A percentile compares a stretch with the other conserved stretches of the same genome.
Conservation (phyloP, 2,329 filamentous ascomycete species). For the Fusarium armeniacum region DNA sequence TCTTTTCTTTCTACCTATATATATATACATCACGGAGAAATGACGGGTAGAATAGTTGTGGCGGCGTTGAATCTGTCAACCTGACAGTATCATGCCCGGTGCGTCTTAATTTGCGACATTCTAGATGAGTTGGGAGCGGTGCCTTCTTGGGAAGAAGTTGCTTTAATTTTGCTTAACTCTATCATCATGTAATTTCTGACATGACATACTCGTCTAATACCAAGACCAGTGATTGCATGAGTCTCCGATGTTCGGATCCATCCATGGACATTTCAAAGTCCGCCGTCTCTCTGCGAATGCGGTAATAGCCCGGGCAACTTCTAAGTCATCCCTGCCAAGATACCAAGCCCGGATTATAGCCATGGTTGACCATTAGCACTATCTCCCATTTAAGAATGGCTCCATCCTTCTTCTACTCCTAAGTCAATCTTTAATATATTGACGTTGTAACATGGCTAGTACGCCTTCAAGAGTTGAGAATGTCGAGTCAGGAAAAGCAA, state of each 20-base stretch:
- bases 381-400: conserved; percentile 26
- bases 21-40: conserved; percentile 20
- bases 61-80: conserved; percentile 22
- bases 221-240: not conserved
- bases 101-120: conserved; percentile 18
- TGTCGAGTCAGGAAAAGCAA: conserved; percentile 39
- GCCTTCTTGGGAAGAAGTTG: conserved; percentile 22
- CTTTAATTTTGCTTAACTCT: conserved; percentile 35
- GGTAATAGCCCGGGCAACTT: conserved; percentile 44
- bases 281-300: conserved; percentile 27
- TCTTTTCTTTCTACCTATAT: conserved; percentile 10
- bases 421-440: not conserved
- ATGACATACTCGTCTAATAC: conserved; percentile 21
- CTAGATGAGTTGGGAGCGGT: conserved; percentile 26
- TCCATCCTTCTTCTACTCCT: conserved; percentile 9
- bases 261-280: conserved; percentile 40
- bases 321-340: conserved; percentile 19
- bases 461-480: conserved; percentile 13
- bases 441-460: conserved; percentile 10
- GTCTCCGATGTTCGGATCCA: conserved; percentile 11
- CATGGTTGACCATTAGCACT: not conserved
- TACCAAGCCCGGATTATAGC: conserved; percentile 22
- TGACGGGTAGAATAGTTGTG: conserved; percentile 33
- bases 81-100: conserved; percentile 9
- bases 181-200: conserved; percentile 35